Evolutionary conservation across 2,329 filamentous ascomycete genomes (phyloP), one percentile per base, ranked within the genome.

Genomic region (Hymenotorrendiella dingleyae): DNA sequence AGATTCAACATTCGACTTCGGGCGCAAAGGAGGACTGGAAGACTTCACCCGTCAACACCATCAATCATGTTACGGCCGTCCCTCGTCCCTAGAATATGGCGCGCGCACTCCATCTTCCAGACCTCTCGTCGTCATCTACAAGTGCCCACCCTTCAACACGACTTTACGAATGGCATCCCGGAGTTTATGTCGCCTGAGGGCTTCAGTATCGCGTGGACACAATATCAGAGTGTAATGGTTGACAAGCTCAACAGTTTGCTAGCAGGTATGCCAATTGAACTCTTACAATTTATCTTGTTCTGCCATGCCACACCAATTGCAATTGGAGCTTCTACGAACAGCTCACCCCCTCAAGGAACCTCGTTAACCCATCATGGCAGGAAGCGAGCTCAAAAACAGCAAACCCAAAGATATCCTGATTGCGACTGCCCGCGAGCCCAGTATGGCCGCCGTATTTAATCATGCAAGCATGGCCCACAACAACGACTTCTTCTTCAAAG

Each of bases 401-500:
- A 36, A 19, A 6, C 38, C 79, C 48, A 81, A 85, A 65, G 71
- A 80, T 35, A 80, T 95, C 60, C 67, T 86, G 60, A 72, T 91
- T 59, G 72, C 79, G 59, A 83, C 83, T 46, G 86, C 91, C 47
- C 87, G 89, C 64, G 78, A 93, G 59, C 84, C 91, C 33, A 73
- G 74, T 54, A 73, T 77, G 50, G 93, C 93, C 30, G 74, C 82
- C 55, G 71, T 84, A 62, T 98, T 98, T 80, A 98, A 97, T 76
- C 80, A 94, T 64, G 93, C 93, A 64, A 94, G 87, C 57, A 94
- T 94, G 86, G 86, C 88, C 43, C 84, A 86, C 74, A 97, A 97
- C 78, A 96, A 80, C 64, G 70, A 80, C 62, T 84, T 88, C 72
- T 91, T 88, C 77, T 90, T 91, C 74, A 64, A 76, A 54, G 67